phyloP scores from a whole-genome alignment of 176 grass and related monocot genomes.

The barley (Hordeum vulgare) region MorexV3_pseudomolecules_assembly NC_058520.1:593388862-593389361 shows the following conservation, averaged over 20 bases:
- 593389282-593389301: background rate
- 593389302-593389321: background rate
- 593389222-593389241: background rate
- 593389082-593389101: background rate
- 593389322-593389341: background rate
- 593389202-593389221: background rate
- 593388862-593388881: background rate
- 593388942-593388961: background rate
- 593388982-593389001: background rate
- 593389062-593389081: background rate
- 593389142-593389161: background rate
- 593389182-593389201: background rate
- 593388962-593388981: background rate
- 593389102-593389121: background rate
- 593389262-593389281: background rate
- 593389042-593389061: background rate
- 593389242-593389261: background rate
- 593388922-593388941: background rate
- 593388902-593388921: background rate
- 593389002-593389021: background rate
- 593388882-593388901: slow-evolving; percentile 14
- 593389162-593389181: background rate
- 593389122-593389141: background rate
- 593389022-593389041: background rate
- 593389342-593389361: background rate